Evolutionary conservation across 1,284 basidiomycete species (phyloP).

Genomic region (Albatrellus sp.): DNA sequence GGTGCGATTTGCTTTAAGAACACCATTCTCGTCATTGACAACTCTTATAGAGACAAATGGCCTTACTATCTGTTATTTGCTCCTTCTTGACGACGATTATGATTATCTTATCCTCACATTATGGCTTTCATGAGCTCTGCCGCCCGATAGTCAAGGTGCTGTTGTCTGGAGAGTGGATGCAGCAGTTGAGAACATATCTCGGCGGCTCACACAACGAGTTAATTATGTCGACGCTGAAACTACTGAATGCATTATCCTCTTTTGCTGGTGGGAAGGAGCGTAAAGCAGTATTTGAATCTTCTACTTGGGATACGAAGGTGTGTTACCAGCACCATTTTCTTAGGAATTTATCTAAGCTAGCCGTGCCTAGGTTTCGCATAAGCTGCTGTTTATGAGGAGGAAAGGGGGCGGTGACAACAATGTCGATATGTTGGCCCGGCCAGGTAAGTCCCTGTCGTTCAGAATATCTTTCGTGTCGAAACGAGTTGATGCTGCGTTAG

Average conservation of each 20-base stretch:
- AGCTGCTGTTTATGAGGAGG: slow-evolving; percentile 57
- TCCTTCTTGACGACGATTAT: slow-evolving; percentile 46
- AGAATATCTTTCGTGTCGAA: not conserved
- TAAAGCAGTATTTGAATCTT: slow-evolving; percentile 45
- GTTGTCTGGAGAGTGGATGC: slow-evolving; percentile 38
- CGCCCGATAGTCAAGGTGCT: slow-evolving; percentile 46
- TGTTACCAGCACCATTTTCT: not conserved
- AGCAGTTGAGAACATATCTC: slow-evolving; percentile 45
- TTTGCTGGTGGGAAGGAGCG: slow-evolving; percentile 56
- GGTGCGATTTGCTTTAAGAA: slow-evolving; percentile 21
- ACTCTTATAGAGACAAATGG: slow-evolving; percentile 28
- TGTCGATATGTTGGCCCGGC: slow-evolving; percentile 32
- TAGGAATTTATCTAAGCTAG: not conserved
- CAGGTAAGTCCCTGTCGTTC: slow-evolving; percentile 31
- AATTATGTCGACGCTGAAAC: slow-evolving; percentile 48
- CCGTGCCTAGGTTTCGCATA: slow-evolving; percentile 42
- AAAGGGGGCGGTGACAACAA: slow-evolving; percentile 31
- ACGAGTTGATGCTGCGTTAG: slow-evolving; percentile 19
- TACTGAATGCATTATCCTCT: slow-evolving; percentile 44
- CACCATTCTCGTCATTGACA: slow-evolving; percentile 4
- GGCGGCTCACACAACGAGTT: slow-evolving; percentile 48
- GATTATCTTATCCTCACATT: slow-evolving; percentile 48
- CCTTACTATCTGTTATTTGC: slow-evolving; percentile 30
- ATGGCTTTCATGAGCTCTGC: slow-evolving; percentile 48
- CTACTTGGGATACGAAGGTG: slow-evolving; percentile 71